phyloP scores from a whole-genome alignment of 306 rosid species.

The Inga oerstediana region DNA sequence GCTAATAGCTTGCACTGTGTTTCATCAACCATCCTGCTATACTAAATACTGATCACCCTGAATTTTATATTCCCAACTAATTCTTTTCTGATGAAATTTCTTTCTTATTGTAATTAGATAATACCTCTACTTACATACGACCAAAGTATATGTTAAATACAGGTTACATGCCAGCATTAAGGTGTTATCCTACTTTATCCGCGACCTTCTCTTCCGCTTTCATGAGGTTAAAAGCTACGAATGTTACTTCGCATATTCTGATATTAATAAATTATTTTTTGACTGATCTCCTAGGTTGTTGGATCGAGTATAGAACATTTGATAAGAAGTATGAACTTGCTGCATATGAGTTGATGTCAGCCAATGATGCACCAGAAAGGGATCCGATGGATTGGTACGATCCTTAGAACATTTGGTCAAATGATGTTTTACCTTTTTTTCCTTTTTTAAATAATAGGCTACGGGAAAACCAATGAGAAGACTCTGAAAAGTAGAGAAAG shows the following conservation, averaged over 20 bases:
- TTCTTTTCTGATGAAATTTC: constrained; percentile 10
- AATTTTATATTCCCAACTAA: not conserved
- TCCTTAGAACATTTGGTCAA: constrained; percentile 21
- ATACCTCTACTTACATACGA: constrained; percentile 7
- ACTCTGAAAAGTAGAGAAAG: not conserved
- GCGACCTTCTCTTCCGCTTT: not conserved
- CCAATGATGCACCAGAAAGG: constrained; percentile 94
- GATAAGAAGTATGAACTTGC: constrained; percentile 65
- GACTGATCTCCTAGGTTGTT: constrained; percentile 64
- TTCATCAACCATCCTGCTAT: constrained; percentile 18
- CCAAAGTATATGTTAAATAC: constrained; percentile 1
- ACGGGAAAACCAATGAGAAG: not conserved
- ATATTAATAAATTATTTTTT: constrained; percentile 21
- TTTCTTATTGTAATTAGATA: constrained; percentile 17
- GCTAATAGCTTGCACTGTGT: not conserved
- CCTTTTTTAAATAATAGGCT: not conserved
- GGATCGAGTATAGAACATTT: constrained; percentile 65
- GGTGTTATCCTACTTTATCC: constrained; percentile 15
- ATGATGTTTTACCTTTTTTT: not conserved
- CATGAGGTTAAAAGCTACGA: constrained; percentile 2
- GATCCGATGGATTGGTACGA: constrained; percentile 95
- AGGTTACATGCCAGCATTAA: constrained; percentile 16
- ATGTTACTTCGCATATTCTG: constrained; percentile 18
- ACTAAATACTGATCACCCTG: constrained; percentile 2
- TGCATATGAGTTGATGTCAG: constrained; percentile 94